Evolutionary conservation across 768 basidiomycete species (phyloP), one percentile per base, ranked within the genome.

Genomic region (Tulasnella sp.): DNA sequence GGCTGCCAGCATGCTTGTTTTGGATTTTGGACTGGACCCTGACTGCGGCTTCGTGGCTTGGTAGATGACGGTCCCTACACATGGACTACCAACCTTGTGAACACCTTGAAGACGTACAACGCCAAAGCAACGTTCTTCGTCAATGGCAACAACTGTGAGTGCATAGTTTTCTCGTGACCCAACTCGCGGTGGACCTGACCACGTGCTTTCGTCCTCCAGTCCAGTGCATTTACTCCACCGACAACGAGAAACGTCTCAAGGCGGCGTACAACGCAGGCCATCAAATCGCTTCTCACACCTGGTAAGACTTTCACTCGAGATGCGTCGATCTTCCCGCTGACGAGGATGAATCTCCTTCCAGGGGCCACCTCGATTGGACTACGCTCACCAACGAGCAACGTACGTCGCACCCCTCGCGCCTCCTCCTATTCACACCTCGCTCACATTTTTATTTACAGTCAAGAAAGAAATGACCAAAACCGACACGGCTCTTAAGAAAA

Each of bases 51-150:
- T 14, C 21, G 1, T 34, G 34, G 5, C 5, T 34, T 72, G 71
- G 18, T 24, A 74, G 81, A 81, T 75, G 79, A 81, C 39, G 81
- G 81, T 34, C 75, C 79, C 8, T 80, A 80, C 46, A 74, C 75
- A 21, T 80, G 79, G 76, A 77, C 74, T n/a, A 38, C 40, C 19
- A 68, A 76, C 46, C 46, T 76, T n/a, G 27, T 62, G 24, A 56
- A 76, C 7, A 56, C 52, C 19, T 24, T 76, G 75, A n/a, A 31
- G 10, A 14, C 24, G 9, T 52, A 76, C 56, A 48, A 62, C 24
- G 75, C 75, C 44, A 76, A 76, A 21, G 75, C 31, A 40, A 76
- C 75, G 12, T 76, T 76, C 75, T 76, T 76, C n/a, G 75, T 76
- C 27, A 56, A 48, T 21, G 75, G 75, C 9, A 46, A 76, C 24